Evolutionary conservation across 2,329 filamentous ascomycete genomes (phyloP).

Genomic region (Teratosphaeria destructans): DNA sequence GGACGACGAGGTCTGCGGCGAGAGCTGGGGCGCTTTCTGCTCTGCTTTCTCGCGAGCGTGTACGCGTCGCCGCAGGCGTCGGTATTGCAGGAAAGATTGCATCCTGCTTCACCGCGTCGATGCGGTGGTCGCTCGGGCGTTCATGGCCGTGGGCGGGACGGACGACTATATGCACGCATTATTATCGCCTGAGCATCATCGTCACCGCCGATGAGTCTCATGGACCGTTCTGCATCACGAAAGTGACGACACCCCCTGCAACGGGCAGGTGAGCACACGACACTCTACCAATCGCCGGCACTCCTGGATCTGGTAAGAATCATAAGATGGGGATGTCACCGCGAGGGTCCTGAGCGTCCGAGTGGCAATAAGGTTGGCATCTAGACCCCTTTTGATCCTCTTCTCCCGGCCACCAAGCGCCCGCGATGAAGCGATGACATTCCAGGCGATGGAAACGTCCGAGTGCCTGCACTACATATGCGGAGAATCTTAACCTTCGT

Average conservation of each 20-base stretch:
- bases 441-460: background rate
- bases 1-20: background rate
- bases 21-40: background rate
- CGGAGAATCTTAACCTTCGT: too few species aligned
- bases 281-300: background rate
- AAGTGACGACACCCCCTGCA: background rate
- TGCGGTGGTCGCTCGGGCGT: background rate
- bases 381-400: background rate
- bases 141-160: background rate
- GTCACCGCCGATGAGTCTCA: background rate
- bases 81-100: background rate
- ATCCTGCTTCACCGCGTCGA: background rate
- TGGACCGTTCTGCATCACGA: background rate
- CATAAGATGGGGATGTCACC: background rate
- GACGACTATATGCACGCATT: background rate
- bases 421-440: background rate
- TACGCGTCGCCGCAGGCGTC: background rate
- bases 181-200: background rate
- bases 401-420: background rate
- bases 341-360: background rate
- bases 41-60: background rate
- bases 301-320: background rate
- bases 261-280: background rate
- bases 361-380: background rate
- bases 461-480: too few species aligned